These are phyloP conservation scores for Paramecium bursaria DNA, from an alignment of 73 alveolate genomes.

Conservation along the genomic window DNA sequence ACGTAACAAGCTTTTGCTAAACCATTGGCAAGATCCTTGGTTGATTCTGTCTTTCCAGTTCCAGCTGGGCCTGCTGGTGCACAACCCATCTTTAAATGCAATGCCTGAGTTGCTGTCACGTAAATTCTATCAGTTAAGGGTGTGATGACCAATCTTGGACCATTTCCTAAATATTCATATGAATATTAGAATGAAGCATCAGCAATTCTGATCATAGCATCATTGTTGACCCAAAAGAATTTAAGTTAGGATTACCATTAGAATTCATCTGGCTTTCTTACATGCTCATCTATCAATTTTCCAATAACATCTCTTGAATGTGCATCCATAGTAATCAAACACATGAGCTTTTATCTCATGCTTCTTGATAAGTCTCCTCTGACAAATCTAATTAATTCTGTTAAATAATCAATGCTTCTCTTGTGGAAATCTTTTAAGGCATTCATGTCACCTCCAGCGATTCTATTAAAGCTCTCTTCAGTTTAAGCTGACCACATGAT, in stretches of 20 bases:
- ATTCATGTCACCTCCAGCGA: constrained; percentile 78
- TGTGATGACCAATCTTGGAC: constrained; percentile 99
- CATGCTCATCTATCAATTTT: constrained; percentile 89
- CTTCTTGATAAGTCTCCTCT: constrained; percentile 93
- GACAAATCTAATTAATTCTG: constrained; percentile 93
- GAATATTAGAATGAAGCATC: constrained; percentile 99
- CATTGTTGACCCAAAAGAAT: constrained; percentile 93
- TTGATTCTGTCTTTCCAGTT: constrained; percentile 99
- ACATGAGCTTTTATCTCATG: constrained; percentile 97
- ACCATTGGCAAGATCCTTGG: constrained; percentile 99
- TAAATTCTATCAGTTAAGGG: constrained; percentile 99
- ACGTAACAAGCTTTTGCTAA: constrained; percentile 98
- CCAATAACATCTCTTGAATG: constrained; percentile 99
- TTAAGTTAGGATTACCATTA: constrained; percentile 99
- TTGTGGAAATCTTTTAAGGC: constrained; percentile 85
- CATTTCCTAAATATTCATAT: constrained; percentile 99
- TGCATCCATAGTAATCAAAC: constrained; percentile 99
- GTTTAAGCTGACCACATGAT: constrained; percentile 90
- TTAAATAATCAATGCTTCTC: constrained; percentile 83
- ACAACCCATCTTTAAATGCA: constrained; percentile 99
- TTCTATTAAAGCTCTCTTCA: constrained; percentile 84
- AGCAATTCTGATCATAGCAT: constrained; percentile 91
- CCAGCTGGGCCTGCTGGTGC: constrained; percentile 99
- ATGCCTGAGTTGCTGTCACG: constrained; percentile 99
- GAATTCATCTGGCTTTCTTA: constrained; percentile 96